Percentiles rank a stretch among this genome's conserved stretches.
phyloP scores from a whole-genome alignment of 805 yeast genomes.

The Peterozyma xylosa region DNA sequence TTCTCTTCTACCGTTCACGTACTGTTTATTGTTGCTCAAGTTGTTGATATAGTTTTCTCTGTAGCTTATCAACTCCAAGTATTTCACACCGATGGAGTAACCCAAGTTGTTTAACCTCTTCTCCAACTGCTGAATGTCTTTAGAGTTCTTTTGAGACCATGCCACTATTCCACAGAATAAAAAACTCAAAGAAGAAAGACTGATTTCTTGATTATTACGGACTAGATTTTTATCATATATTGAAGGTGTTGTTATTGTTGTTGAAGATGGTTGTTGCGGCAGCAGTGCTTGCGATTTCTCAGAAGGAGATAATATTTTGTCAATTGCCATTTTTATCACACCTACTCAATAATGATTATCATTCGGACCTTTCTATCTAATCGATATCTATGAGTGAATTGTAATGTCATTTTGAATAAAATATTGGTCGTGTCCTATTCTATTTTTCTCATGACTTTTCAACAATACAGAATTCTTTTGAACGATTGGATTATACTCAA shows the following conservation, averaged over 20 bases:
- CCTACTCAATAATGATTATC: too few species aligned
- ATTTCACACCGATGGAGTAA: conserved; percentile 67
- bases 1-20: conserved; percentile 40
- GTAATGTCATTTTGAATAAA: too few species aligned
- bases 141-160: conserved; percentile 52
- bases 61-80: conserved; percentile 59
- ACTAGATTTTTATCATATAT: conserved; percentile 67
- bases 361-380: too few species aligned
- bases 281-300: conserved; percentile 1
- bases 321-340: not conserved
- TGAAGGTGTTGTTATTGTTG: conserved; percentile 22
- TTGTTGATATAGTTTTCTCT: conserved; percentile 45
- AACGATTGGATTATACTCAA: too few species aligned
- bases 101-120: conserved; percentile 60
- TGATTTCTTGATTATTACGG: conserved; percentile 61
- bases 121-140: conserved; percentile 63
- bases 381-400: too few species aligned
- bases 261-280: conserved; percentile 21
- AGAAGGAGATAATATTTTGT: too few species aligned
- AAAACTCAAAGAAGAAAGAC: conserved; percentile 58
- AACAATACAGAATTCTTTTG: too few species aligned
- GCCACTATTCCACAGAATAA: conserved; percentile 65
- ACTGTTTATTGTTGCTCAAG: conserved; percentile 18
- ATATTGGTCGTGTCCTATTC: too few species aligned
- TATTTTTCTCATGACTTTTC: too few species aligned